A percentile compares a stretch with the other conserved stretches of the same genome.
Conservation (phyloP, 371 early-diverging fungal species). For the Funneliformis caledonium region DNA sequence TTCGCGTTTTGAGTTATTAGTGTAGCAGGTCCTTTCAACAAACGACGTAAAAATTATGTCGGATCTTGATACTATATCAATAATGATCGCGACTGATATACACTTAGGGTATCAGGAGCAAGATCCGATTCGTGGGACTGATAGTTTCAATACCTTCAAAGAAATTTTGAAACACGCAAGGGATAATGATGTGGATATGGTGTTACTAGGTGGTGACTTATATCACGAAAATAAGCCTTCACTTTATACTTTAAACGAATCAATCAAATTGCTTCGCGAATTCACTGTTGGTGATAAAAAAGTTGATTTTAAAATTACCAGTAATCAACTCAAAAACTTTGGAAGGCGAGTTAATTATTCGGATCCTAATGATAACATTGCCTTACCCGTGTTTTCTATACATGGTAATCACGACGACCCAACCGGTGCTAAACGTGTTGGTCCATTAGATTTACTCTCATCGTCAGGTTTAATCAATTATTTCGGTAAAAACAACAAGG, state of each 20-base stretch:
- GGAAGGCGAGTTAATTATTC: neutral
- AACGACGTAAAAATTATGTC: neutral
- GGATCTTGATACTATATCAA: conserved; percentile 53
- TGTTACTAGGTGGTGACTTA: conserved; percentile 98
- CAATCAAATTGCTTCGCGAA: conserved; percentile 78
- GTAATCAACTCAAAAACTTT: conserved; percentile 61
- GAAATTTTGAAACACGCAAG: conserved; percentile 90
- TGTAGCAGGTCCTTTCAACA: neutral
- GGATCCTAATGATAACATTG: conserved; percentile 89
- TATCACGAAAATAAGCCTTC: conserved; percentile 98
- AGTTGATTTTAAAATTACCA: conserved; percentile 74
- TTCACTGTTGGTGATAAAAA: conserved; percentile 86
- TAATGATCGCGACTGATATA: conserved; percentile 95
- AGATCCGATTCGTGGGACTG: conserved; percentile 91
- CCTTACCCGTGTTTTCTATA: conserved; percentile 94
- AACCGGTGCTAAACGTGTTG: conserved; percentile 65
- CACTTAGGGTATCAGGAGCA: conserved; percentile 97
- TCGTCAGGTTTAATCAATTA: conserved; percentile 92
- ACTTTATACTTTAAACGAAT: conserved; percentile 76
- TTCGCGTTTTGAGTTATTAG: too few relatives aligned
- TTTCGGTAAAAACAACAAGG: conserved; percentile 82
- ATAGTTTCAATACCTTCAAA: conserved; percentile 93
- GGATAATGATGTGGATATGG: conserved; percentile 82
- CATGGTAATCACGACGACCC: conserved; percentile 99
- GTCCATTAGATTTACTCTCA: conserved; percentile 87